These are phyloP conservation scores for Rhynchospora breviuscula DNA, from an alignment of 176 grass and related monocot species.

Conservation along the genomic window DNA sequence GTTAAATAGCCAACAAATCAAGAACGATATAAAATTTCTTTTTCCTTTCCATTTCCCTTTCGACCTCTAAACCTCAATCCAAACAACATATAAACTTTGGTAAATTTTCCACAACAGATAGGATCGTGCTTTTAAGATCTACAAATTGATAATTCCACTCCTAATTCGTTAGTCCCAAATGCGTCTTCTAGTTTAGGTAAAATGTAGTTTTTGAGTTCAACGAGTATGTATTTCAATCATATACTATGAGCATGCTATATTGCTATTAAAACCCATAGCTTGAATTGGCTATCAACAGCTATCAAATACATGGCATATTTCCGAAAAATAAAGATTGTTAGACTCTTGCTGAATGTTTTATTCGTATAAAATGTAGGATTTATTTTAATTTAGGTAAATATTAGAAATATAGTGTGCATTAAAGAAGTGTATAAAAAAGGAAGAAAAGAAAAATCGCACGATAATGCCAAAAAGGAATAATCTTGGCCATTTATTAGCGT, in stretches of 20 bases:
- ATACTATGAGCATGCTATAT: too few species aligned
- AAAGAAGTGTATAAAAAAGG: too few species aligned
- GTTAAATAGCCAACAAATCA: too few species aligned
- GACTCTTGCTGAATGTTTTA: not conserved
- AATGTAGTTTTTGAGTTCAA: not conserved
- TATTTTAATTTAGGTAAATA: not conserved
- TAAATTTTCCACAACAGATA: not conserved
- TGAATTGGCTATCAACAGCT: too few species aligned
- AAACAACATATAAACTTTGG: not conserved
- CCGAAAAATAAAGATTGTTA: not conserved
- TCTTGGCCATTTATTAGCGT: too few species aligned
- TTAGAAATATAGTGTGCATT: not conserved
- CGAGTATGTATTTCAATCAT: too few species aligned
- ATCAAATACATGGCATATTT: not conserved
- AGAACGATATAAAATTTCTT: too few species aligned
- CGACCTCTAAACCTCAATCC: too few species aligned
- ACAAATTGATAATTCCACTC: not conserved
- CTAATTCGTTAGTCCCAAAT: not conserved
- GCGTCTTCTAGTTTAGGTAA: not conserved
- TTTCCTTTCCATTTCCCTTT: too few species aligned
- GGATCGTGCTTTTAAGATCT: not conserved
- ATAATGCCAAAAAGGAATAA: too few species aligned
- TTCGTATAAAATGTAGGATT: not conserved
- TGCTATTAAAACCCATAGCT: too few species aligned
- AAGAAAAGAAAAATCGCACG: too few species aligned